These are phyloP conservation scores for Castanea crenata DNA, from an alignment of 306 rosid genomes.

Conservation along the genomic window DNA sequence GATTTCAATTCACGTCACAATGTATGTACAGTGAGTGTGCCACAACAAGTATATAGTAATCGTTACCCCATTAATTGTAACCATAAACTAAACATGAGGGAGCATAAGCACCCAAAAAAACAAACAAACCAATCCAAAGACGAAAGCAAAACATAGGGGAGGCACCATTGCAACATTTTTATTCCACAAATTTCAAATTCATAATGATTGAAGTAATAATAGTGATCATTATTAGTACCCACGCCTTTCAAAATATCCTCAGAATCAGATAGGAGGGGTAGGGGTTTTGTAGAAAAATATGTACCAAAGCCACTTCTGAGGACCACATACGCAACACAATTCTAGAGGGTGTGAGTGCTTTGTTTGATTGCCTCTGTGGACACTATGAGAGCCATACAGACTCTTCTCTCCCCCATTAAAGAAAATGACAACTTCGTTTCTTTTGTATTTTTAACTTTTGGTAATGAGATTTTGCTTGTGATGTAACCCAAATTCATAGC, in stretches of 20 bases:
- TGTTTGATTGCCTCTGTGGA: constrained; percentile 2
- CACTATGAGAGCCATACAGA: background rate
- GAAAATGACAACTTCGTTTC: background rate
- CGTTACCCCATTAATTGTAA: too few species aligned
- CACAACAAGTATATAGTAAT: background rate
- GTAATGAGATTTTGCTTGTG: background rate
- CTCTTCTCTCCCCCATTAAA: background rate
- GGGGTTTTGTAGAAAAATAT: background rate
- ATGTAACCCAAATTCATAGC: background rate
- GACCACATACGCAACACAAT: background rate
- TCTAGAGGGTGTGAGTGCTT: constrained; percentile 2
- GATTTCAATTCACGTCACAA: too few species aligned
- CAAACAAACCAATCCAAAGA: background rate
- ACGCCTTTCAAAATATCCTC: background rate
- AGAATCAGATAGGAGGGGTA: background rate
- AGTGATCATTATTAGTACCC: background rate
- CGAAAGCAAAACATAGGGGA: background rate
- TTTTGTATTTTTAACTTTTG: background rate
- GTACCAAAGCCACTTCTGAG: background rate
- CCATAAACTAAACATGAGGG: background rate
- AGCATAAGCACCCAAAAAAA: background rate
- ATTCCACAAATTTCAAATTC: background rate
- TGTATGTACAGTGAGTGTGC: accelerated
- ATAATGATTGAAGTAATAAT: constrained; percentile 1
- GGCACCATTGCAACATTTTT: background rate